Base-by-base conservation (phyloP, 768 basidiomycete genomes). In the Brasilioporus rufonigricans region DNA sequence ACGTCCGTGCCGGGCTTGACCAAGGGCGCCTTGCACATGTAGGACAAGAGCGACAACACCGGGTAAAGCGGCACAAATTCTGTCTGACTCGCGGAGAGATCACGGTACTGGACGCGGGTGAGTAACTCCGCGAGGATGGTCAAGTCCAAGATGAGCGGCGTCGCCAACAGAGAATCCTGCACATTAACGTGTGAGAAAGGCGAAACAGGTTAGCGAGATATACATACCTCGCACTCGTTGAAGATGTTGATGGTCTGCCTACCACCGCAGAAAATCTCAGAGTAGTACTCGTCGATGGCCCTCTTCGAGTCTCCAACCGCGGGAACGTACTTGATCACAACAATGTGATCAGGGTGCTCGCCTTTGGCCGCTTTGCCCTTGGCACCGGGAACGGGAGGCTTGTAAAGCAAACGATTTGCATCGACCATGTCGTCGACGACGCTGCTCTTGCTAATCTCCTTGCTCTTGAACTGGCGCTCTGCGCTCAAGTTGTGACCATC, bases 261-360 rank as follows among this genome's bases (percentile, higher is more conserved):
- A 26, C 95, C 95, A 62, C 95, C 95, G 68, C 95, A 96, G 77
- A 95, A 87, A 66, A 98, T 94, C 80, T 98, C 95, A 12, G 92
- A 95, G 74, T 94, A 93, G 76, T 98, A 98, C 78, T 98, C 95
- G 74, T 98, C 97, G 79, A 98, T 93, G n/a, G 95, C 97, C 53
- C 93, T 83, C 84, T 98, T 98, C 53, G 91, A 92, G 77, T 98
- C 97, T 36, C 96, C 95, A 29, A 96, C 94, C 24, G 94, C 91
- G 21, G 93, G 93, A 3, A 98, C 88, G 63, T 36, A 36, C 35
- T 36, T 36, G 16, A 96, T 96, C 52, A 96, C 93, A 50, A 98
- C 87, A 64, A 95, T 82, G 69, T 99, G 96, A 73, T 98, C 95
- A 27, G 96, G 96, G 73, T 98, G 94, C 75, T 99, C 96, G 65